Percentiles rank a stretch among this genome's conserved stretches.
phyloP scores from a whole-genome alignment of 345 rosid species.

The Acer saccharum region DNA sequence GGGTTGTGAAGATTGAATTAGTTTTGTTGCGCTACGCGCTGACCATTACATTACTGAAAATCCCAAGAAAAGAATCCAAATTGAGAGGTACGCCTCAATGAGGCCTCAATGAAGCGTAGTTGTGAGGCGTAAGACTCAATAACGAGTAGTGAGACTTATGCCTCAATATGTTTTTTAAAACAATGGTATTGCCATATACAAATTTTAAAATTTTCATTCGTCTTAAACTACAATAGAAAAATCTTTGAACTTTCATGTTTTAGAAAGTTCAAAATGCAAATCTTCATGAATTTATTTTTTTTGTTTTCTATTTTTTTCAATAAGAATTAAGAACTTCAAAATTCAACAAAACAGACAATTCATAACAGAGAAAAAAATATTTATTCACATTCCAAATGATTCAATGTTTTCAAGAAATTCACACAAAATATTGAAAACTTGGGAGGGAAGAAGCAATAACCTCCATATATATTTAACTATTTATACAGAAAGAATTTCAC shows the following conservation, averaged over 20 bases:
- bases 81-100: too few relatives aligned
- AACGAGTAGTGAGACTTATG: too few relatives aligned
- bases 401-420: background rate
- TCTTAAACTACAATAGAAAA: background rate
- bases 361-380: background rate
- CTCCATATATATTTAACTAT: background rate
- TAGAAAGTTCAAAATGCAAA: background rate
- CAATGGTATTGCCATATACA: background rate
- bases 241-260: background rate
- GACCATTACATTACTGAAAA: too few relatives aligned
- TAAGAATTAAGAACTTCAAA: background rate
- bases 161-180: too few relatives aligned
- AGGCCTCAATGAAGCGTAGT: too few relatives aligned
- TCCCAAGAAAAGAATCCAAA: too few relatives aligned
- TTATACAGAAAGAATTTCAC: background rate
- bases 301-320: background rate
- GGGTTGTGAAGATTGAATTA: too few relatives aligned
- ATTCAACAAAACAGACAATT: background rate
- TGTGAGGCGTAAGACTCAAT: too few relatives aligned
- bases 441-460: background rate
- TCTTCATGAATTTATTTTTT: background rate
- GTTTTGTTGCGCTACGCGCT: too few relatives aligned
- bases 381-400: background rate
- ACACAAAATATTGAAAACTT: background rate
- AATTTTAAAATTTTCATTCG: background rate